Conservation (phyloP, 169 alveolate species). For the Cryptosporidium sp. region DNA sequence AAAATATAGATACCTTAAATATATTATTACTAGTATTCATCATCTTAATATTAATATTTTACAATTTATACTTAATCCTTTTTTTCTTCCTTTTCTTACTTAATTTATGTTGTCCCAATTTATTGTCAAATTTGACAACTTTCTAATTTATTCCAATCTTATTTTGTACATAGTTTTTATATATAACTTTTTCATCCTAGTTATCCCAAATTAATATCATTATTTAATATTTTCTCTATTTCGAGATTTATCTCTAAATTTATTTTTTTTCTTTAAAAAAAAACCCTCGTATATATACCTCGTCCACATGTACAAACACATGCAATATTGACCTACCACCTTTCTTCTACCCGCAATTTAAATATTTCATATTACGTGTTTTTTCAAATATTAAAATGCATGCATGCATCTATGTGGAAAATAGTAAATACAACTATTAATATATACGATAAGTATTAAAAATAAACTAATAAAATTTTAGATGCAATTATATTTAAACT, state of each 20-base stretch:
- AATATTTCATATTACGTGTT: neutral
- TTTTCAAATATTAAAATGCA: neutral
- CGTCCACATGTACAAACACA: neutral
- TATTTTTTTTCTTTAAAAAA: neutral
- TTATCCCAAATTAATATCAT: neutral
- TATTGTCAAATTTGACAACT: constrained; percentile 40
- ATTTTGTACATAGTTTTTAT: neutral
- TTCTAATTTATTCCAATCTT: neutral
- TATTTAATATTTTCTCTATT: constrained; percentile 10
- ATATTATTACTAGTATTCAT: neutral
- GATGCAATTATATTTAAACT: no score
- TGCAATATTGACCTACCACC: neutral
- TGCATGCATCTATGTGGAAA: constrained; percentile 9
- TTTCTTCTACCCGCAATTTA: neutral
- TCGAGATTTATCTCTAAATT: constrained; percentile 7
- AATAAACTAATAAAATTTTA: neutral
- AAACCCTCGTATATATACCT: neutral
- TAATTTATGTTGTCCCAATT: neutral
- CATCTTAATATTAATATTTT: neutral
- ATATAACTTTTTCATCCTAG: constrained; percentile 25
- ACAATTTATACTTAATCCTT: neutral
- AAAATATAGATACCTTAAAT: constrained; percentile 6
- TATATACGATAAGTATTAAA: neutral
- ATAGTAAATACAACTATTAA: neutral
- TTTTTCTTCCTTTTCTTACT: neutral